These are phyloP conservation scores for Flaveria brownii DNA, from an alignment of 129 eudicot genomes.

Conservation along the genomic window DNA sequence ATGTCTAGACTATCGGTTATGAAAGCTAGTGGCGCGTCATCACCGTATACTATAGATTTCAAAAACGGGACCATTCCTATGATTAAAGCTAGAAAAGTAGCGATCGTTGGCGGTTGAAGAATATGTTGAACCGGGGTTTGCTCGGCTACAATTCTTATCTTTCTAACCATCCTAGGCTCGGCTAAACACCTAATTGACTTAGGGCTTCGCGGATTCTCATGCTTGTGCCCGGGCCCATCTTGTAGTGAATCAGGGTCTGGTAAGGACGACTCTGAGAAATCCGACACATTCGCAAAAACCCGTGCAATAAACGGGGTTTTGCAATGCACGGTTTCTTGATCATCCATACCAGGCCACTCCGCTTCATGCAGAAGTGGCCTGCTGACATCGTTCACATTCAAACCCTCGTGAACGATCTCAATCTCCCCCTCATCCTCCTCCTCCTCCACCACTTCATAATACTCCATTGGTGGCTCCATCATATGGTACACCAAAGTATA, in stretches of 20 bases:
- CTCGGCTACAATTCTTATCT: constrained; percentile 74
- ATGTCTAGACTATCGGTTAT: constrained; percentile 77
- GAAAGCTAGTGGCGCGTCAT: constrained; percentile 67
- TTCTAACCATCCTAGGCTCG: constrained; percentile 72
- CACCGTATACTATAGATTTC: constrained; percentile 63
- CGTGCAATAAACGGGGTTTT: constrained; percentile 80
- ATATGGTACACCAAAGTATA: constrained; percentile 87
- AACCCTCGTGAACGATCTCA: constrained; percentile 48
- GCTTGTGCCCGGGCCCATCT: constrained; percentile 36
- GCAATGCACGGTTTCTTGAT: constrained; percentile 69
- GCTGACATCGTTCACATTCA: constrained; percentile 48
- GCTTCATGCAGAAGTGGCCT: constrained; percentile 84
- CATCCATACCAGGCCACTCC: constrained; percentile 97
- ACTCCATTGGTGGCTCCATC: constrained; percentile 94
- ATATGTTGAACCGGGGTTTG: constrained; percentile 69
- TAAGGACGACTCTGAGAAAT: constrained; percentile 43
- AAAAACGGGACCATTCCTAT: constrained; percentile 77
- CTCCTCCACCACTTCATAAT: constrained; percentile 61
- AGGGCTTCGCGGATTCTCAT: constrained; percentile 41
- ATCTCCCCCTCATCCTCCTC: constrained; percentile 49
- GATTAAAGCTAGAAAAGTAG: constrained; percentile 62
- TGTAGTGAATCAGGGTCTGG: constrained; percentile 52
- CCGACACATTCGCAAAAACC: constrained; percentile 47
- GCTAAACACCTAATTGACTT: constrained; percentile 71
- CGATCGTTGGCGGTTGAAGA: constrained; percentile 80